Percentiles rank a stretch among this genome's conserved stretches.
These are phyloP conservation scores for Coniochaeta hoffmannii DNA, from an alignment of 2,329 filamentous ascomycete genomes.

Conservation along the genomic window DNA sequence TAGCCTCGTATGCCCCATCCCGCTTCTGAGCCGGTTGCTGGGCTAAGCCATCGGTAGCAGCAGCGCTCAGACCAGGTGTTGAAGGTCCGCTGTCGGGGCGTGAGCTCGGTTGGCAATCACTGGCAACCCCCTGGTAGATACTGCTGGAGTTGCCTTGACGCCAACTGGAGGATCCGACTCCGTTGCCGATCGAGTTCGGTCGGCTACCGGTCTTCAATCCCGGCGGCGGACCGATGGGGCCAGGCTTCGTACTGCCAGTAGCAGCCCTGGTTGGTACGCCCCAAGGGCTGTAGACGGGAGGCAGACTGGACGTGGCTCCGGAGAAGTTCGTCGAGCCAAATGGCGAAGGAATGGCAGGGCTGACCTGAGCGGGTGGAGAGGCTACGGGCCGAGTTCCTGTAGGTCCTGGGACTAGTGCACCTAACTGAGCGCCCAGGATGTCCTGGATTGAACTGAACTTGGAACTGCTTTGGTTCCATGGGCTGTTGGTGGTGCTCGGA, in stretches of 20 bases:
- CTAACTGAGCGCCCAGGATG: not conserved
- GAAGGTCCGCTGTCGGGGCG: not conserved
- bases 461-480: not conserved
- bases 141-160: not conserved
- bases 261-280: constrained; percentile 13
- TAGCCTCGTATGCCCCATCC: not conserved
- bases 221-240: not conserved
- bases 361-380: not conserved
- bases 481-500: not conserved
- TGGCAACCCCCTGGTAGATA: not conserved
- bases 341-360: constrained; percentile 12
- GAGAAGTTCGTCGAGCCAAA: constrained; percentile 15
- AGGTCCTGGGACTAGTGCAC: not conserved
- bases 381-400: not conserved
- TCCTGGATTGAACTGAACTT: not conserved
- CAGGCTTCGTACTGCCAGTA: not conserved
- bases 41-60: not conserved
- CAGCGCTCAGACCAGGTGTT: not conserved
- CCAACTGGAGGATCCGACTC: not conserved
- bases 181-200: not conserved
- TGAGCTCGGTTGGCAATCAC: not conserved
- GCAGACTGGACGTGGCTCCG: constrained; percentile 18
- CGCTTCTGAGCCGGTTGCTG: not conserved
- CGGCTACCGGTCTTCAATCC: not conserved
- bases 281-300: constrained; percentile 23